phyloP scores from a whole-genome alignment of 768 basidiomycete genomes.

The Amanita subjunquillea region DNA sequence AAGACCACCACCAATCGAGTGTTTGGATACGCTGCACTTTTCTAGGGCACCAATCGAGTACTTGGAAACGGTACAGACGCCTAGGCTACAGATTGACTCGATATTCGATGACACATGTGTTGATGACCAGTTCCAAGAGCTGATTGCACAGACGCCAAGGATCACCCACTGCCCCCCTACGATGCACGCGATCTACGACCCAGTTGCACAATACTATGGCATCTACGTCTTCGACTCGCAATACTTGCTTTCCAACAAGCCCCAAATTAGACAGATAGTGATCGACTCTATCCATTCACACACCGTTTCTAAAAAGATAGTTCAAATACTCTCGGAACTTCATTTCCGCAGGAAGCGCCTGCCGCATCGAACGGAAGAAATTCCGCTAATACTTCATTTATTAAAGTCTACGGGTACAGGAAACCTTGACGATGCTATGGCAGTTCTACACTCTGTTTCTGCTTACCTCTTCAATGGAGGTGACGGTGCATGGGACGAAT shows the following conservation, averaged over 20 bases:
- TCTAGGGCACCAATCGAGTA: too few relatives aligned
- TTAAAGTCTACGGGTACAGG: constrained; percentile 8
- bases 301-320: background rate
- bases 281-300: background rate
- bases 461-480: constrained; percentile 74
- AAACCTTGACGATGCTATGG: constrained; percentile 66
- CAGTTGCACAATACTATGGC: background rate
- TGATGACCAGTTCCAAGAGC: background rate
- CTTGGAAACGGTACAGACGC: background rate
- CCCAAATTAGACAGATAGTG: background rate
- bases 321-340: constrained; percentile 1
- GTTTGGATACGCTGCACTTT: background rate
- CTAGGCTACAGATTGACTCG: background rate
- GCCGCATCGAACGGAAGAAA: background rate
- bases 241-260: constrained; percentile 1
- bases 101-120: background rate
- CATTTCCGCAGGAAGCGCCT: background rate
- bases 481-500: constrained; percentile 55
- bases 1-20: too few relatives aligned
- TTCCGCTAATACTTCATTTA: constrained; percentile 1
- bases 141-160: background rate
- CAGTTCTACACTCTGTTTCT: constrained; percentile 67
- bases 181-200: background rate
- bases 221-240: constrained; percentile 3
- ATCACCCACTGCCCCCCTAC: background rate